Conservation (phyloP, 192 early-diverging fungal species). For the Oehlia diaphana region DNA sequence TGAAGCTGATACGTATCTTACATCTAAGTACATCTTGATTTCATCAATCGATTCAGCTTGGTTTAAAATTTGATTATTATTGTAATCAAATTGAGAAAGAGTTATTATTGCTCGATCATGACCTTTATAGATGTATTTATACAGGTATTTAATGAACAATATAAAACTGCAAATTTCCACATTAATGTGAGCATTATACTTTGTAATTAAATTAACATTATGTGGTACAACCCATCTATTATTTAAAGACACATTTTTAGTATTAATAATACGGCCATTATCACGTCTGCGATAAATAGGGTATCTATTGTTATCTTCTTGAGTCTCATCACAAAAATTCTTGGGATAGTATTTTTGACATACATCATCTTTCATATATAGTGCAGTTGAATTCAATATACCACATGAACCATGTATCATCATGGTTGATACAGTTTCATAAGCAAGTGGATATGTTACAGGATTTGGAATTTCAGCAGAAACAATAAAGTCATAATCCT, state of each 20-base stretch:
- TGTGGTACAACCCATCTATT: conserved; percentile 38
- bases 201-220: conserved; percentile 35
- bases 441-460: background rate
- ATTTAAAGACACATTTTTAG: conserved; percentile 17
- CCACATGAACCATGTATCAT: conserved; percentile 40
- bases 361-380: conserved; percentile 30
- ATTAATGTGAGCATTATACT: conserved; percentile 44
- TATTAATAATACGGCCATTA: background rate
- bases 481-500: conserved; percentile 28
- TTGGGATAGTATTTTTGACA: conserved; percentile 37
- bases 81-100: background rate
- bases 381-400: conserved; percentile 9
- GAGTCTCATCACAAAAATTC: conserved; percentile 4
- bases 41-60: background rate
- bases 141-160: conserved; percentile 38
- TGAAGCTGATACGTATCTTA: conserved; percentile 34
- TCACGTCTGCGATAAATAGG: conserved; percentile 31
- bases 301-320: conserved; percentile 29
- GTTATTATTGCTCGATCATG: conserved; percentile 29
- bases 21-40: conserved; percentile 2
- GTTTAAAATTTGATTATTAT: background rate
- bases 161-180: conserved; percentile 38
- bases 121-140: conserved; percentile 44
- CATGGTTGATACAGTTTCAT: conserved; percentile 32
- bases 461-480: conserved; percentile 37